Conservation (phyloP, 495 filamentous ascomycete genomes). For the Aspergillus egyptiacus region DNA sequence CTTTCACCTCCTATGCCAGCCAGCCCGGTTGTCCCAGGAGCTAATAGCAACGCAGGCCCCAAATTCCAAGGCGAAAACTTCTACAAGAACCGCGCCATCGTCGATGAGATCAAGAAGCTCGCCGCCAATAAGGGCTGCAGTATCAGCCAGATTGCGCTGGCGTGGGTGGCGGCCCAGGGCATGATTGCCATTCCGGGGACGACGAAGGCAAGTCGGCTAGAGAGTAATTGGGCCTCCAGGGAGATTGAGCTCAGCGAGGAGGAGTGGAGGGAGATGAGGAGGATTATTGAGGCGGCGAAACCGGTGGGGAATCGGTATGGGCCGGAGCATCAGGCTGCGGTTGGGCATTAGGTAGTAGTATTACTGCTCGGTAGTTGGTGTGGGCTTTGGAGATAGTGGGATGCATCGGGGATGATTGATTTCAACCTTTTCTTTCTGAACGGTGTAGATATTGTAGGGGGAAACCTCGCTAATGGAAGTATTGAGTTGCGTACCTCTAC, state of each 20-base stretch:
- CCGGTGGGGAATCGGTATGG: constrained; percentile 2
- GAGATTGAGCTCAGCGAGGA: not conserved
- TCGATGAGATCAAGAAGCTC: constrained; percentile 40
- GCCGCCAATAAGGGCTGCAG: constrained; percentile 34
- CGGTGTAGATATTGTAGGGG: too few relatives aligned
- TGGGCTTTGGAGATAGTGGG: not conserved
- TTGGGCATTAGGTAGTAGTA: not conserved
- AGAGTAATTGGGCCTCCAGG: constrained; percentile 39
- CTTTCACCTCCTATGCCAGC: too few relatives aligned
- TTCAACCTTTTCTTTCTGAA: too few relatives aligned
- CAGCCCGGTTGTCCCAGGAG: too few relatives aligned
- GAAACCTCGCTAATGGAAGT: too few relatives aligned
- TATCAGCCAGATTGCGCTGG: constrained; percentile 38
- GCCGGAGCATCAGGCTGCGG: not conserved
- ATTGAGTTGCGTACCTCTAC: too few relatives aligned
- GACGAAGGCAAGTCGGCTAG: constrained; percentile 37
- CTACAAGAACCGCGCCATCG: constrained; percentile 41
- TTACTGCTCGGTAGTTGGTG: not conserved
- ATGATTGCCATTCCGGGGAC: constrained; percentile 45
- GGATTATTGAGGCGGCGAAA: constrained; percentile 1
- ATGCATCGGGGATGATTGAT: too few relatives aligned
- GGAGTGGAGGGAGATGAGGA: constrained; percentile 6
- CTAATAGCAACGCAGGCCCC: constrained; percentile 22
- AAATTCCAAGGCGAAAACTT: constrained; percentile 50
- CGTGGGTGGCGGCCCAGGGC: constrained; percentile 43